These are phyloP conservation scores for Globisporangium iwayamae DNA, from an alignment of 352 stramenopile species.

Conservation along the genomic window DNA sequence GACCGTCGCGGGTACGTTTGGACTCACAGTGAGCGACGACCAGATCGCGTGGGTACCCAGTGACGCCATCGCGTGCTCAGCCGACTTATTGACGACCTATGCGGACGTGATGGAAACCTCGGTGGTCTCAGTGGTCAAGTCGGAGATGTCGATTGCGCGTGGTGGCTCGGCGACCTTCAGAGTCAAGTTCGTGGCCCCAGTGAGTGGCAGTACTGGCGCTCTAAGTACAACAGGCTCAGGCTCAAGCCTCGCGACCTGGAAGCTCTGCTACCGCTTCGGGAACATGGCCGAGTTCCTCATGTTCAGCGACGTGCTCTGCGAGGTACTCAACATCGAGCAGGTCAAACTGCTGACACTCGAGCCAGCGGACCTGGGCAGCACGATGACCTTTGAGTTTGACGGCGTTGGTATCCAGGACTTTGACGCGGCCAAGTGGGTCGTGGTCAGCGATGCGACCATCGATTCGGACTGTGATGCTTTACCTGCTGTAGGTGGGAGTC, in stretches of 20 bases:
- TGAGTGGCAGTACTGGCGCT: constrained; percentile 7
- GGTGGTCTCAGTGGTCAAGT: constrained; percentile 25
- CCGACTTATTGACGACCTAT: constrained; percentile 27
- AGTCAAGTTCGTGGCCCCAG: constrained; percentile 36
- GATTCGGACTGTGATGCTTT: constrained; percentile 45
- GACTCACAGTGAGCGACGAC: constrained; percentile 48
- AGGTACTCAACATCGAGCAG: constrained; percentile 50
- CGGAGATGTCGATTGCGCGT: constrained; percentile 29
- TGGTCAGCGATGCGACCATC: constrained; percentile 12
- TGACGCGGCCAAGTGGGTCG: constrained; percentile 57
- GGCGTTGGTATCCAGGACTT: constrained; percentile 59
- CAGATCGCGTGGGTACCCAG: constrained; percentile 62
- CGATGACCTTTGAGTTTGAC: constrained; percentile 60
- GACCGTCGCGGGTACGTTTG: constrained; percentile 50
- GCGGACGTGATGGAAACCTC: constrained; percentile 36
- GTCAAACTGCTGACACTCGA: constrained; percentile 31
- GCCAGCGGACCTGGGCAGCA: constrained; percentile 28
- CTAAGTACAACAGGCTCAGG: not conserved
- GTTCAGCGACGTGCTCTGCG: constrained; percentile 59
- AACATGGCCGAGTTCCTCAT: constrained; percentile 45
- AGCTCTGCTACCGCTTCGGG: constrained; percentile 69
- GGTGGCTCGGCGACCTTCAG: constrained; percentile 31
- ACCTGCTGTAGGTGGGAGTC: constrained; percentile 36
- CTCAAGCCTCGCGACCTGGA: constrained; percentile 45
- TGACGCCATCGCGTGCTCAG: constrained; percentile 35